Base-by-base conservation (phyloP, 2,329 filamentous ascomycete species). In the Alternaria brassicicola region DNA sequence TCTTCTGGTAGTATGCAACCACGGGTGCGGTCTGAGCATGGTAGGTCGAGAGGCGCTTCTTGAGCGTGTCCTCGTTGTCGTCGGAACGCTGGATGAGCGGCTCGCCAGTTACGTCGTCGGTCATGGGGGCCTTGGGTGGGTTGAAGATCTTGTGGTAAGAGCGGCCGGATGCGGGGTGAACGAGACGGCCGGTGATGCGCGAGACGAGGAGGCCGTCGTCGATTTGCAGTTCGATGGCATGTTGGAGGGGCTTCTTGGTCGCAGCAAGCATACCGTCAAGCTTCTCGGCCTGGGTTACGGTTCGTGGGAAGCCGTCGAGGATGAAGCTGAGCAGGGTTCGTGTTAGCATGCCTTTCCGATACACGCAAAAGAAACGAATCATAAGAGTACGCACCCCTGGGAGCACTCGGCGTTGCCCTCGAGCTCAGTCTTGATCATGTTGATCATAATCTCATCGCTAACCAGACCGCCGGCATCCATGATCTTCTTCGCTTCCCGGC, bases 131-230 rank as follows among this genome's bases (percentile, higher is more conserved):
- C 88, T 97, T 97, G 73, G 95, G 95, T 50, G 95, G 95, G 87
- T 97, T 98, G 89, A 99, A 99, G 80, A 95, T 90, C 82, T 90
- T 95, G 88, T 99, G 95, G 85, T 99, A 99, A 69, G 91, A 93
- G 76, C 95, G 93, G 67, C 95, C 95, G 55, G 93, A 97, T 51
- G 94, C 94, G 57, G 94, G 94, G 85, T 99, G 95, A 71, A 99
- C 85, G 62, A 99, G 85, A 74, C 95, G 94, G 74, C 95, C 95
- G 61, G 95, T 99, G 80, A 99, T 98, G 76, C 95, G 92, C 68
- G 93, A 89, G 62, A 99, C 94, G 59, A 99, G 88, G 57, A 99
- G 89, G 39, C 86, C 86, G 78, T 98, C 95, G 80, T 98, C 93
- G 76, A 99, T 98, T 82, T 98, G 88, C 68, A 99, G 90, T 84